These are phyloP conservation scores for Rickenella mellea DNA, from an alignment of 768 basidiomycete genomes.

Conservation along the genomic window DNA sequence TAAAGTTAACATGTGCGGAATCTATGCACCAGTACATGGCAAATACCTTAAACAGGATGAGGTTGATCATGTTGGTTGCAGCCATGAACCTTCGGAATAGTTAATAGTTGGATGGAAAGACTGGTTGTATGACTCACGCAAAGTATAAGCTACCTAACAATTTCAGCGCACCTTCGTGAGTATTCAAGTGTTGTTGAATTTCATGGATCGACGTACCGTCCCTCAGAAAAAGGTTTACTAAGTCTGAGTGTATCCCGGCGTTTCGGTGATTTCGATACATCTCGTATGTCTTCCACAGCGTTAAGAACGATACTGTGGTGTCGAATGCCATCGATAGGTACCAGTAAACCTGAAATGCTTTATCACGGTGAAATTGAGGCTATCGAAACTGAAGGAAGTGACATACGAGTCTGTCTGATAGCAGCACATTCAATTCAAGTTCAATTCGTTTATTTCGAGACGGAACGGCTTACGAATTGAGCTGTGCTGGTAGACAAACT, in stretches of 20 bases:
- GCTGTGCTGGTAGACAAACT: not conserved
- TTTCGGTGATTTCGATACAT: not conserved
- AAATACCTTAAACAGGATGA: not conserved
- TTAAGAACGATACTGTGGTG: not conserved
- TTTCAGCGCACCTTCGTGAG: not conserved
- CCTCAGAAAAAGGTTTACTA: not conserved
- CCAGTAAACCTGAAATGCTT: not conserved
- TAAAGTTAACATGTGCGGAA: not conserved
- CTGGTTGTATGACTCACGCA: not conserved
- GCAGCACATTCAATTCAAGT: not conserved
- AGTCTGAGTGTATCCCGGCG: not conserved
- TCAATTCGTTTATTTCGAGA: not conserved
- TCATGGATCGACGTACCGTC: too few relatives aligned
- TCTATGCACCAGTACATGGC: not conserved
- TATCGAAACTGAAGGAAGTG: not conserved
- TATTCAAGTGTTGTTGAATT: not conserved
- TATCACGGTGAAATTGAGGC: not conserved
- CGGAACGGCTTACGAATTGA: not conserved
- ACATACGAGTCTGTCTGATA: not conserved
- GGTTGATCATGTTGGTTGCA: not conserved
- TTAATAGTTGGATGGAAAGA: not conserved
- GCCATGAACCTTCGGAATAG: not conserved
- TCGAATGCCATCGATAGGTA: not conserved
- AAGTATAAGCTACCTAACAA: slow-evolving; percentile 1
- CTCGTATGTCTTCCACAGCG: not conserved